Evolutionary conservation across 805 yeast species (phyloP).

Genomic region (Pichia sporocuriosa): DNA sequence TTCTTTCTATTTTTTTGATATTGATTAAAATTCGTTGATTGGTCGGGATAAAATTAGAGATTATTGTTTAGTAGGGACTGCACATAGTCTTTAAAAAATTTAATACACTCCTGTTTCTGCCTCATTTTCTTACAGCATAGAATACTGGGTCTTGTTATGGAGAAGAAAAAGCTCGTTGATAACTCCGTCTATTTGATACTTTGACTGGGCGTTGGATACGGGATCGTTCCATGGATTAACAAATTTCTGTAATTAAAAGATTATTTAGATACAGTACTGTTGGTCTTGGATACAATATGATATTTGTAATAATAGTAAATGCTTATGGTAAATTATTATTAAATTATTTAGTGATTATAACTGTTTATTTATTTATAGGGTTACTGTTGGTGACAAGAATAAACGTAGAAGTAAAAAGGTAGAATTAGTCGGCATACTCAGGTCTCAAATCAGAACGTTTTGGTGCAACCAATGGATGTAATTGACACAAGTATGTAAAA

Average conservation of each 20-base stretch:
- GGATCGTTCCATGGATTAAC: constrained; percentile 13
- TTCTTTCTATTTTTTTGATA: too few relatives aligned
- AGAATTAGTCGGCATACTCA: constrained; percentile 46
- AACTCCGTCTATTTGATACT: constrained; percentile 23
- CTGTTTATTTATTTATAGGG: too few relatives aligned
- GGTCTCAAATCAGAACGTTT: constrained; percentile 87
- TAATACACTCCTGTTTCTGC: constrained; percentile 25
- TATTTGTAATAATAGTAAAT: not conserved
- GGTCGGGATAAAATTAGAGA: too few relatives aligned
- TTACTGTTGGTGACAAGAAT: too few relatives aligned
- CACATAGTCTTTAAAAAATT: too few relatives aligned
- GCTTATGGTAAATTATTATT: not conserved
- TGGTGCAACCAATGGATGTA: constrained; percentile 89
- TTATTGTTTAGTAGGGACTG: too few relatives aligned
- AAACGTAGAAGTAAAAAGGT: too few relatives aligned
- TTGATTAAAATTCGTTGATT: too few relatives aligned
- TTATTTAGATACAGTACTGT: not conserved
- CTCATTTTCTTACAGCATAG: constrained; percentile 25
- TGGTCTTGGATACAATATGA: constrained; percentile 3
- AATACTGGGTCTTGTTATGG: constrained; percentile 29
- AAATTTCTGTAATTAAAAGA: not conserved
- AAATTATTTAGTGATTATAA: too few relatives aligned
- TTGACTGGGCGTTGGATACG: constrained; percentile 23
- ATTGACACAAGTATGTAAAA: constrained; percentile 76
- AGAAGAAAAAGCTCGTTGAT: constrained; percentile 24